These are phyloP conservation scores for Umbelopsis isabellina DNA, from an alignment of 192 early-diverging fungal genomes.

Conservation along the genomic window DNA sequence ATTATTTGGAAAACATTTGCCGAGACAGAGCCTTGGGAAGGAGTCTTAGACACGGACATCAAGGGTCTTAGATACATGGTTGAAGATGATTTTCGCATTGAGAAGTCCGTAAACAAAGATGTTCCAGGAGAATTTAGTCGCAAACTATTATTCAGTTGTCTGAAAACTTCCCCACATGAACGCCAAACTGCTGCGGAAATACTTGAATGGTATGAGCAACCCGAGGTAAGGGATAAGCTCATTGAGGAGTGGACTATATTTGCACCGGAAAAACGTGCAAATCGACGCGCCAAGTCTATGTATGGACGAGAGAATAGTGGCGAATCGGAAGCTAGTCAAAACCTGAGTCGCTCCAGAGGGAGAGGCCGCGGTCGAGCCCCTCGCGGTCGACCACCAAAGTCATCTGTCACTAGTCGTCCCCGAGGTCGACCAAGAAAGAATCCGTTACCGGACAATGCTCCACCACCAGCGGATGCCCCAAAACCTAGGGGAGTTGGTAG, in stretches of 20 bases:
- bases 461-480: too few relatives aligned
- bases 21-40: constrained; percentile 62
- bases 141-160: constrained; percentile 47
- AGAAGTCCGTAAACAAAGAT: constrained; percentile 50
- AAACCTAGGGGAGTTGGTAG: too few relatives aligned
- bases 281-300: constrained; percentile 28
- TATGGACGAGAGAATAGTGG: constrained; percentile 36
- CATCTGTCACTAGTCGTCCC: neutral
- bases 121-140: constrained; percentile 47
- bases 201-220: constrained; percentile 49
- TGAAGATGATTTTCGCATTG: constrained; percentile 49
- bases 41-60: constrained; percentile 61
- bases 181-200: constrained; percentile 48
- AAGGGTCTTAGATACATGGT: constrained; percentile 56
- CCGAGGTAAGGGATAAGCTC: constrained; percentile 43
- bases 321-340: constrained; percentile 3
- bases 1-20: constrained; percentile 65
- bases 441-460: neutral
- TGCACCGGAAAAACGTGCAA: constrained; percentile 34
- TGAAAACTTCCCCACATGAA: constrained; percentile 47
- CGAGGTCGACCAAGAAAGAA: constrained; percentile 22
- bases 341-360: constrained; percentile 5
- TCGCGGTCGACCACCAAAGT: neutral
- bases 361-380: neutral
- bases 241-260: constrained; percentile 55